These are phyloP conservation scores for Pyrus hybrid DNA, from an alignment of 331 rosid species.

Conservation along the genomic window DNA sequence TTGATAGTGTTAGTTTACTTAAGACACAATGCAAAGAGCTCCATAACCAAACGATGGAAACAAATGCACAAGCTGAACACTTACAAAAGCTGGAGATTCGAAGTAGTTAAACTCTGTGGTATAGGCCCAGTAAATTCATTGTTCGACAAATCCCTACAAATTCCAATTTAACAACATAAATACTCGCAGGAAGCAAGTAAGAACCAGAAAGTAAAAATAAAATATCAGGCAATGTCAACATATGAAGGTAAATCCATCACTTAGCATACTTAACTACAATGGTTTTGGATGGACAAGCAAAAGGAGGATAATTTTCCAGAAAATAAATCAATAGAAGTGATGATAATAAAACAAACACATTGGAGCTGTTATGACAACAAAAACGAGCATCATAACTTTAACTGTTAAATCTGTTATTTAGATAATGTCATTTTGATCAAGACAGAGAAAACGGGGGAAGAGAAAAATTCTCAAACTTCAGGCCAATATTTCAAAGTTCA, in stretches of 20 bases:
- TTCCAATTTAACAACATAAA: neutral
- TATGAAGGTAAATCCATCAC: neutral
- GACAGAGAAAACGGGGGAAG: neutral
- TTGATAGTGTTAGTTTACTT: neutral
- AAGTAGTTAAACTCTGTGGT: slow-evolving; percentile 63
- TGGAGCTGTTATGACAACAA: neutral
- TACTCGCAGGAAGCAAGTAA: neutral
- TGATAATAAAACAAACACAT: neutral
- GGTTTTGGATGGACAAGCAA: neutral
- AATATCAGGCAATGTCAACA: neutral
- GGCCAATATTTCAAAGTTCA: too few species aligned
- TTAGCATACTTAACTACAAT: neutral
- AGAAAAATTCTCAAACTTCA: too few species aligned
- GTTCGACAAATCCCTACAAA: slow-evolving; percentile 74
- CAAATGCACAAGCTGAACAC: slow-evolving; percentile 19
- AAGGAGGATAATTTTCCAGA: neutral
- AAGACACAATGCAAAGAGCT: neutral
- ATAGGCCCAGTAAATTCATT: slow-evolving; percentile 77
- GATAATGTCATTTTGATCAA: neutral
- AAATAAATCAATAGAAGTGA: too few species aligned
- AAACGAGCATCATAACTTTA: neutral
- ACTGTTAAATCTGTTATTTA: neutral
- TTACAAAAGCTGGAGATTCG: slow-evolving; percentile 80
- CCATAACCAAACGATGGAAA: neutral
- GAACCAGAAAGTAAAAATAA: neutral